phyloP scores from a whole-genome alignment of 2,329 filamentous ascomycete genomes.

The Diplodia intermedia region DNA sequence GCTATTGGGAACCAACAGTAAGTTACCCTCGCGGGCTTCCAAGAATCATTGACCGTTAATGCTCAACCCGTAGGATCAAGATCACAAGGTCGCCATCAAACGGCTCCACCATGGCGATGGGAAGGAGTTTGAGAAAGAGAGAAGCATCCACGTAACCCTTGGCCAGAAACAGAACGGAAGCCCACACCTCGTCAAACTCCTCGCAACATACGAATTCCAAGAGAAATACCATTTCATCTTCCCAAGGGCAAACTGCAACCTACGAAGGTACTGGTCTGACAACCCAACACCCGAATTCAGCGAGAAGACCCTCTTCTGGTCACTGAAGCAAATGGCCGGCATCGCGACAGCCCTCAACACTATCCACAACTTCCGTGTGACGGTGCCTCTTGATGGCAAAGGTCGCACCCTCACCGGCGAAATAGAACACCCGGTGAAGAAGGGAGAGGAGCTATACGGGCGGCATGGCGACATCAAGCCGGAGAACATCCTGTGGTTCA shows the following conservation, averaged over 20 bases:
- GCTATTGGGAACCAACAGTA: not conserved
- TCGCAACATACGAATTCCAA: not conserved
- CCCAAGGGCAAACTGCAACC: conserved; percentile 5
- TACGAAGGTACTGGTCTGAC: not conserved
- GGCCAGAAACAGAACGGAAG: no score
- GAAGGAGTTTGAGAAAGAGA: no score
- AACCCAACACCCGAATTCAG: not conserved
- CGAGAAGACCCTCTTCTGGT: not conserved
- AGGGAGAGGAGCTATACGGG: conserved; percentile 39
- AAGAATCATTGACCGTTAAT: no score
- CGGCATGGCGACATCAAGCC: conserved; percentile 49
- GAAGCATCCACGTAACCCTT: no score
- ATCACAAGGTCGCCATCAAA: not conserved
- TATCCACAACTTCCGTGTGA: not conserved
- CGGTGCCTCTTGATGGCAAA: not conserved
- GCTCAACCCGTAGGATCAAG: not conserved
- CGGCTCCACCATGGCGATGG: not conserved
- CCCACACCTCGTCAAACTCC: not conserved
- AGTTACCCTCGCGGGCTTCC: not conserved
- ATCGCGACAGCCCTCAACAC: not conserved
- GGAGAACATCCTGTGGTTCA: conserved; percentile 48
- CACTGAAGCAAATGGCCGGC: not conserved
- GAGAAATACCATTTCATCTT: conserved; percentile 1
- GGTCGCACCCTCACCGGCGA: no score
- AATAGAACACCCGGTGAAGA: not conserved